phyloP scores from a whole-genome alignment of 1,284 basidiomycete genomes.

The Ganoderma meredithae region DNA sequence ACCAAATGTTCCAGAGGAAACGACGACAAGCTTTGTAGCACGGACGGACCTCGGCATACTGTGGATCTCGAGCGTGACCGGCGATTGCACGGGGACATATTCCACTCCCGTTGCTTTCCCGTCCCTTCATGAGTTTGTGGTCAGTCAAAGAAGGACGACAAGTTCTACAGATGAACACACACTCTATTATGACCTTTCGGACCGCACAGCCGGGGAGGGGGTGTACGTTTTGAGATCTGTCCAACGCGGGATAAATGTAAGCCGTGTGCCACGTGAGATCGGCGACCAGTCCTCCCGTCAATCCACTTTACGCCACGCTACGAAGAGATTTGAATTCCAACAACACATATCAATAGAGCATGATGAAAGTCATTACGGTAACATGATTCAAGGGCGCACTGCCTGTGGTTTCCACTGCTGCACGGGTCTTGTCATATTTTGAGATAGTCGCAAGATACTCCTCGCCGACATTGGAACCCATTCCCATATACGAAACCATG shows the following conservation, averaged over 20 bases:
- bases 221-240: constrained; percentile 34
- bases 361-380: constrained; percentile 20
- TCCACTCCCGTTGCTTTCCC: constrained; percentile 63
- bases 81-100: constrained; percentile 56
- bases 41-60: constrained; percentile 41
- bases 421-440: constrained; percentile 29
- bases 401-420: constrained; percentile 26
- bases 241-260: constrained; percentile 60
- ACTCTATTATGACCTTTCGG: constrained; percentile 42
- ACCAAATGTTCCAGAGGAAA: constrained; percentile 49
- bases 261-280: constrained; percentile 64
- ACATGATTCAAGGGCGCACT: constrained; percentile 33
- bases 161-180: constrained; percentile 2
- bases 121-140: constrained; percentile 45
- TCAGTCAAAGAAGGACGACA: background rate
- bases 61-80: constrained; percentile 37
- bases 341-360: background rate
- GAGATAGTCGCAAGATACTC: constrained; percentile 33
- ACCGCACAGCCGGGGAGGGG: constrained; percentile 33
- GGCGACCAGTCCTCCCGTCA: constrained; percentile 56
- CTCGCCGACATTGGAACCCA: constrained; percentile 31
- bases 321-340: background rate
- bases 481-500: constrained; percentile 36
- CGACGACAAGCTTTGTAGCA: constrained; percentile 54
- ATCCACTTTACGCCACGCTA: constrained; percentile 50